Percentiles rank a stretch among this genome's conserved stretches.
These are phyloP conservation scores for Ceratobasidium sp. DNA, from an alignment of 1,284 basidiomycete genomes.

Conservation along the genomic window DNA sequence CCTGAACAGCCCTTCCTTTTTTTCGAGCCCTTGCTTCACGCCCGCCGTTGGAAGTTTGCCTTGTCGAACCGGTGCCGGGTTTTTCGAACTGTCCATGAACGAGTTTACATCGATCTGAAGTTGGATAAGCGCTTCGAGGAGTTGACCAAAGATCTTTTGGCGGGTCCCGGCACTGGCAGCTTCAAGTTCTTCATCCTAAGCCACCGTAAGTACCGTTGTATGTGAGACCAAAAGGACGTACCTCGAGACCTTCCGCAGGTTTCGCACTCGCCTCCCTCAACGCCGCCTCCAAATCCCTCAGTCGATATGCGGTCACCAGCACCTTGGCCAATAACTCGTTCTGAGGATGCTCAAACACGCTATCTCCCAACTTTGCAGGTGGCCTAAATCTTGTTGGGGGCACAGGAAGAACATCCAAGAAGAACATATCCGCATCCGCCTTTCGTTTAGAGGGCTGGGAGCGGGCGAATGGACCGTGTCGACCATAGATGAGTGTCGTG, in stretches of 20 bases:
- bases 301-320: slow-evolving; percentile 79
- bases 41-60: slow-evolving; percentile 94
- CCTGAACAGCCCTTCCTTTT: slow-evolving; percentile 98
- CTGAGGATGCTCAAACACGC: slow-evolving; percentile 94
- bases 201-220: slow-evolving; percentile 43
- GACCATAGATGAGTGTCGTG: slow-evolving; percentile 88
- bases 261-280: slow-evolving; percentile 70
- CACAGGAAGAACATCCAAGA: slow-evolving; percentile 91
- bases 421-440: slow-evolving; percentile 95
- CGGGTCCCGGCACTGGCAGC: slow-evolving; percentile 55
- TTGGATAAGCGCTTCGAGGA: slow-evolving; percentile 86
- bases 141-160: slow-evolving; percentile 67
- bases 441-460: slow-evolving; percentile 56
- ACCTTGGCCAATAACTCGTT: slow-evolving; percentile 92
- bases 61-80: slow-evolving; percentile 82
- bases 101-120: slow-evolving; percentile 96
- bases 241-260: slow-evolving; percentile 47
- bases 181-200: slow-evolving; percentile 56
- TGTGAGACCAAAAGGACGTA: neutral
- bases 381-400: slow-evolving; percentile 97
- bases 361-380: slow-evolving; percentile 90
- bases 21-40: slow-evolving; percentile 96
- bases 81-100: slow-evolving; percentile 97
- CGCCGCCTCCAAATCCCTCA: slow-evolving; percentile 79
- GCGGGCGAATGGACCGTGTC: slow-evolving; percentile 84